Conservation (phyloP, 495 filamentous ascomycete species). For the Trichoderma virens region DNA sequence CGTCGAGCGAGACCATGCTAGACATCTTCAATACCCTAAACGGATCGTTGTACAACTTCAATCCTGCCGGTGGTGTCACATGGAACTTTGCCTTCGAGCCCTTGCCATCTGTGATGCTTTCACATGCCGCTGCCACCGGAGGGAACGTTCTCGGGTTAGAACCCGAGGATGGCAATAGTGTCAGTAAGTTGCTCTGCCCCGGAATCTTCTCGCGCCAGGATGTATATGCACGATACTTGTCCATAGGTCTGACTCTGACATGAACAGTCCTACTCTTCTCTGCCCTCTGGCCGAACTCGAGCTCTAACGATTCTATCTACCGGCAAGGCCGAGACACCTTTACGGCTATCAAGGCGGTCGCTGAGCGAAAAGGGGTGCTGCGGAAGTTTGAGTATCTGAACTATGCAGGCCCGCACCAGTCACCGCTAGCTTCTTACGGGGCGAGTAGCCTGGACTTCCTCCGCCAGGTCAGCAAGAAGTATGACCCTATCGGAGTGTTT, state of each 20-base stretch:
- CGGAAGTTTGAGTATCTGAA: not conserved
- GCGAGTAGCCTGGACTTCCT: not conserved
- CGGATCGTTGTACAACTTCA: slow-evolving; percentile 9
- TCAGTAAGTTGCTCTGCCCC: not conserved
- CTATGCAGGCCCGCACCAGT: not conserved
- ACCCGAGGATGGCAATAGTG: not conserved
- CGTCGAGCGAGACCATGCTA: slow-evolving; percentile 14
- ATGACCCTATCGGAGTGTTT: not conserved
- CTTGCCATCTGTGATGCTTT: slow-evolving; percentile 31
- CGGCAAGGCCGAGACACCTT: not conserved
- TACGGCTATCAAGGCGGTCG: not conserved
- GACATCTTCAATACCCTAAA: slow-evolving; percentile 16
- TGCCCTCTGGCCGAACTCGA: not conserved
- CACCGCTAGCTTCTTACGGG: not conserved
- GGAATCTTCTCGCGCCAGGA: not conserved
- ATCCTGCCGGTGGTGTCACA: slow-evolving; percentile 14
- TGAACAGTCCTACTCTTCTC: not conserved
- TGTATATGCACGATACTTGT: not conserved
- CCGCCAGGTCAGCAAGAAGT: not conserved
- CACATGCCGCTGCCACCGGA: not conserved
- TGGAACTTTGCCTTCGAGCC: slow-evolving; percentile 36
- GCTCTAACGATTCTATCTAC: not conserved
- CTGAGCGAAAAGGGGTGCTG: not conserved
- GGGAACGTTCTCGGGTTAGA: not conserved
- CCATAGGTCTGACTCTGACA: not conserved